These are phyloP conservation scores for Candida neerlandica DNA, from an alignment of 1,139 yeast genomes.

Conservation along the genomic window DNA sequence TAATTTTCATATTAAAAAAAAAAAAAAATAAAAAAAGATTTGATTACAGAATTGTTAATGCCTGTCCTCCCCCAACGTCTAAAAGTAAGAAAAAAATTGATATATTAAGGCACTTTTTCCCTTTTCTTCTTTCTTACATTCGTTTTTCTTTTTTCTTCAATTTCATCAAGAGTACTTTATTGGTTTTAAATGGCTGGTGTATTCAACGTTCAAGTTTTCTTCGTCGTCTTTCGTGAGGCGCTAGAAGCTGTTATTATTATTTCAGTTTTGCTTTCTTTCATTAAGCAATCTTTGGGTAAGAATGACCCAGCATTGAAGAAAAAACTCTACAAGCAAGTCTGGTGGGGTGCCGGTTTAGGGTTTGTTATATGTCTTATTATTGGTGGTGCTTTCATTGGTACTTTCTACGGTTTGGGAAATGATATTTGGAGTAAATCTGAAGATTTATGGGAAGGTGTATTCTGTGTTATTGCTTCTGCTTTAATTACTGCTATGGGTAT, in stretches of 20 bases:
- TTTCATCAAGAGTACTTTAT: background rate
- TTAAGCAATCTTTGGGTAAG: constrained; percentile 78
- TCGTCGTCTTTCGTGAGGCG: constrained; percentile 87
- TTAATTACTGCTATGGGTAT: constrained; percentile 89
- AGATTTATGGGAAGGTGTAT: constrained; percentile 91
- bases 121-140: background rate
- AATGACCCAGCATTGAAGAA: constrained; percentile 58
- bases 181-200: constrained; percentile 38
- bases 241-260: constrained; percentile 89
- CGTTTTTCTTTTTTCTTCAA: background rate
- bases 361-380: constrained; percentile 70
- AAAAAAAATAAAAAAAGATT: no score
- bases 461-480: constrained; percentile 79
- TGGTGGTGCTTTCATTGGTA: constrained; percentile 85
- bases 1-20: no score
- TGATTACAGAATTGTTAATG: no score
- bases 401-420: constrained; percentile 74
- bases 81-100: background rate
- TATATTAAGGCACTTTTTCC: background rate
- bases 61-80: no score
- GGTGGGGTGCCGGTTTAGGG: constrained; percentile 77
- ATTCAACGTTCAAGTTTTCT: constrained; percentile 66
- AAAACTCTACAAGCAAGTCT: constrained; percentile 69
- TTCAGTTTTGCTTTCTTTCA: constrained; percentile 85
- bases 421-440: constrained; percentile 88